phyloP scores from a whole-genome alignment of 352 stramenopile species.

The Thalassiosira hispida region DNA sequence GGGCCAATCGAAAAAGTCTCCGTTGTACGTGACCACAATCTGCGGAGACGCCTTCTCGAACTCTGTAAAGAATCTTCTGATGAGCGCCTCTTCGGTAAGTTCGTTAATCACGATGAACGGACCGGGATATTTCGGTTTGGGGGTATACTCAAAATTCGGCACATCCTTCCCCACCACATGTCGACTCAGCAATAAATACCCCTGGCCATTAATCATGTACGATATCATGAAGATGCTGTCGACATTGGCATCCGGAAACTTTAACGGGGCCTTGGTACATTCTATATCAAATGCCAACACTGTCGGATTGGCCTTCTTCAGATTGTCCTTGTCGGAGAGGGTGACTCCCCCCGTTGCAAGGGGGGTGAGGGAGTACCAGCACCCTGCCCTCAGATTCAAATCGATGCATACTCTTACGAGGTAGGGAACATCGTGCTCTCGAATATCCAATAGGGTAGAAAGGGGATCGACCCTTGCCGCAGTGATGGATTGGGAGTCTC shows the following conservation, averaged over 20 bases:
- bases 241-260: conserved; percentile 96
- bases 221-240: conserved; percentile 98
- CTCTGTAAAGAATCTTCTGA: conserved; percentile 85
- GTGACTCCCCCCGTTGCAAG: conserved; percentile 40
- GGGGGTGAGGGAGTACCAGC: conserved; percentile 95
- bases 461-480: conserved; percentile 54
- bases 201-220: conserved; percentile 96
- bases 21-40: conserved; percentile 99
- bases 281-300: conserved; percentile 99
- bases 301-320: conserved; percentile 75
- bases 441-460: conserved; percentile 89
- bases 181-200: conserved; percentile 96
- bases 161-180: conserved; percentile 97
- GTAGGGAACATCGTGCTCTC: conserved; percentile 99
- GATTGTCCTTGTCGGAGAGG: conserved; percentile 63
- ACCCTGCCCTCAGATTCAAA: conserved; percentile 93
- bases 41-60: conserved; percentile 92
- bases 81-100: conserved; percentile 71
- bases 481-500: conserved; percentile 7
- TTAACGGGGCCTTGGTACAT: conserved; percentile 97
- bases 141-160: conserved; percentile 98
- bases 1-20: conserved; percentile 99
- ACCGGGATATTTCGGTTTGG: conserved; percentile 91
- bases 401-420: conserved; percentile 95
- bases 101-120: conserved; percentile 98